Evolutionary conservation across 768 basidiomycete species (phyloP), one percentile per base, ranked within the genome.

Genomic region (Candolleomyces efflorescens): DNA sequence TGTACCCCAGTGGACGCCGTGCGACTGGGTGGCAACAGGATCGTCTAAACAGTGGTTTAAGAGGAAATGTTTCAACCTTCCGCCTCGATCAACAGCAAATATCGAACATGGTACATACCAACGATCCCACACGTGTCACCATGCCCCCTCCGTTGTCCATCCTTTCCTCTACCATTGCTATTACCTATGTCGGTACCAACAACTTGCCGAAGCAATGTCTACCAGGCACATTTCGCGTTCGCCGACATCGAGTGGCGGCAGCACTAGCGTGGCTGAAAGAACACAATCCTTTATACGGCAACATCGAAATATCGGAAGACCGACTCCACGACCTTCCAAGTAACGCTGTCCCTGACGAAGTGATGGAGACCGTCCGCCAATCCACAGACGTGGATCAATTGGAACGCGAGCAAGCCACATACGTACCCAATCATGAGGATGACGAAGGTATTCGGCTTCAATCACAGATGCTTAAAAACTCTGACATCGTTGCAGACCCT

Each of bases 1-100:
- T 79, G 0, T 76, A 61, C 55, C 73, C 74, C 0, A 75, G 75
- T 49, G 27, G 59, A 0, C 49, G 56, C 6, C 55, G 59, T 9
- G 48, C 55, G 0, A 15, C 37, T 0, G 23, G 49, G 9, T 68
- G 66, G 63, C 59, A 63, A 26, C 47, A 56, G 17, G 7, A 45
- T 0, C 24, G 12, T 0, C 24, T 68, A 6, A 62, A 71, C 36
- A 26, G 51, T 0, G 69, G 68, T 0, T 59, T 76, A 45, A 38
- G 53, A 18, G 75, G 75, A 0, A 77, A 74, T 53, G 72, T 77
- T 0, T 72, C 69, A 0, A 70, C 69, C 4, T 53, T 15, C 38
- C 12, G 18, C 18, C 20, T 53, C 4, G 51, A 53, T 24, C 10
- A 72, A 69, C 44, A 23, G 54, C 55, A 0, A 43, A 56, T n/a